Evolutionary conservation across 306 rosid species (phyloP).

Genomic region (Chamaecrista fasciculata): DNA sequence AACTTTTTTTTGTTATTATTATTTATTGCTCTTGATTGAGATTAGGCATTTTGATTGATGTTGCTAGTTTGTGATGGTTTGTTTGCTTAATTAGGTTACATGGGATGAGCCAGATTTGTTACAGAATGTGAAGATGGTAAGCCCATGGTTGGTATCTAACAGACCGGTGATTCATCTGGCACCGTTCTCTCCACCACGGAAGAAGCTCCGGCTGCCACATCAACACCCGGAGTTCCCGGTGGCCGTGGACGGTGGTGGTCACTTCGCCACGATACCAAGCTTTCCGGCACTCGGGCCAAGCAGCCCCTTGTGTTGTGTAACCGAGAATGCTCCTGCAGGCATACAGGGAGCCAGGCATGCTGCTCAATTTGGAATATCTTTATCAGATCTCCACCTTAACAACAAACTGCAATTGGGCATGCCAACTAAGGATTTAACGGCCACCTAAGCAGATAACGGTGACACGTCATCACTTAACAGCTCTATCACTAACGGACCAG

Average conservation of each 20-base stretch:
- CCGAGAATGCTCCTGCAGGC: constrained; percentile 89
- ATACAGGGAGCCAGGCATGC: constrained; percentile 99
- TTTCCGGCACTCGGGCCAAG: constrained; percentile 73
- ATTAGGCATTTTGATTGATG: constrained; percentile 16
- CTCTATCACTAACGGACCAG: too few relatives aligned
- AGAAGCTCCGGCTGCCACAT: constrained; percentile 78
- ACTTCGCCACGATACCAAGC: too few relatives aligned
- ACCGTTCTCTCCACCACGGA: constrained; percentile 76
- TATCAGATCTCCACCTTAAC: constrained; percentile 70
- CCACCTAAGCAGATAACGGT: too few relatives aligned
- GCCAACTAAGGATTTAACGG: too few relatives aligned
- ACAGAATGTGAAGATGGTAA: constrained; percentile 89
- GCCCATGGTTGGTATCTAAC: constrained; percentile 92
- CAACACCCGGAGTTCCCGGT: constrained; percentile 62
- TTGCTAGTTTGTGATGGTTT: too few relatives aligned
- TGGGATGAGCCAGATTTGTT: constrained; percentile 99
- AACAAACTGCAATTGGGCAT: constrained; percentile 74
- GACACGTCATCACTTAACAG: too few relatives aligned
- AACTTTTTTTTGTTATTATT: neutral
- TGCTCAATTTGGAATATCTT: constrained; percentile 87
- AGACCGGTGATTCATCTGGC: constrained; percentile 57
- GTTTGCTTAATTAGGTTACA: constrained; percentile 57
- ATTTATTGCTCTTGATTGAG: too few relatives aligned
- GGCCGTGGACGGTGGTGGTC: constrained; percentile 62
- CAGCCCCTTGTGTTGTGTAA: constrained; percentile 72